A percentile compares a stretch with the other conserved stretches of the same genome.
These are phyloP conservation scores for Themeda triandra DNA, from an alignment of 176 grass and related monocot species.

Conservation along the genomic window DNA sequence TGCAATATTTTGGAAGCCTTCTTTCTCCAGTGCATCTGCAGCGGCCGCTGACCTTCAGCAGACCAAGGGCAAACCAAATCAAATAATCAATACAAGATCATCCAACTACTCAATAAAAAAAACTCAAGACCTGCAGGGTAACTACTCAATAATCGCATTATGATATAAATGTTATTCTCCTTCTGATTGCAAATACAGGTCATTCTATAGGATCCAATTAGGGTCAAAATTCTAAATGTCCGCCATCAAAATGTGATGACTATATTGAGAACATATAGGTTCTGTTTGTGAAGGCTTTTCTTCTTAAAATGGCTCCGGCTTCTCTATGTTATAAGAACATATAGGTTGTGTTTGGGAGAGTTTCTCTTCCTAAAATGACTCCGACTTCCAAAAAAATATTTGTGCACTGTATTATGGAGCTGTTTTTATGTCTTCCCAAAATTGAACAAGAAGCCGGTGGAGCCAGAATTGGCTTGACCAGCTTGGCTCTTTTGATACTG, in stretches of 20 bases:
- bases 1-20: constrained; percentile 78
- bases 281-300: background rate
- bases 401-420: background rate
- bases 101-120: background rate
- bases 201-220: background rate
- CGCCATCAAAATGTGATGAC: background rate
- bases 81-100: background rate
- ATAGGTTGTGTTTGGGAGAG: background rate
- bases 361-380: background rate
- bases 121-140: too few species aligned
- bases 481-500: background rate
- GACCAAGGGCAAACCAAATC: background rate
- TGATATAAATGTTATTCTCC: background rate
- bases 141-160: background rate
- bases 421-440: background rate
- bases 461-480: background rate
- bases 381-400: background rate
- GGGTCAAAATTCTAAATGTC: background rate
- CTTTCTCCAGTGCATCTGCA: constrained; percentile 63
- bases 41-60: constrained; percentile 78
- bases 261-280: background rate
- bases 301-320: too few species aligned
- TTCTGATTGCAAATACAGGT: background rate
- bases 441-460: background rate
- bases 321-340: background rate